A percentile compares a stretch with the other conserved stretches of the same genome.
These are phyloP conservation scores for Leptographium wingfieldii DNA, from an alignment of 2,329 filamentous ascomycete genomes.

Conservation along the genomic window DNA sequence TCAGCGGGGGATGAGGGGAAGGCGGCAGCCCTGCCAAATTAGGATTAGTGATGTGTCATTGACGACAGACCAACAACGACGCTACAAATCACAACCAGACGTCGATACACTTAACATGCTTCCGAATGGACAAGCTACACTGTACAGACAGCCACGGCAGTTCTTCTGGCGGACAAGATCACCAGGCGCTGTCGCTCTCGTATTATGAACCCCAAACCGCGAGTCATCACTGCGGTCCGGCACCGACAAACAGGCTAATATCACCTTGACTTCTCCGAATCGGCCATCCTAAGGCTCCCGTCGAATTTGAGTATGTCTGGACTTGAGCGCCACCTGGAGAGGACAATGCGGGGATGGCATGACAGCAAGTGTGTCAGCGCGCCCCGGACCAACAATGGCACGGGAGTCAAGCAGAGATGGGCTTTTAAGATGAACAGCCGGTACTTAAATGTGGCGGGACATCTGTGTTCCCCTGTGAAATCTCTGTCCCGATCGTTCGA, in stretches of 20 bases:
- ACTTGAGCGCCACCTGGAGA: neutral
- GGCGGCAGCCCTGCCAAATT: neutral
- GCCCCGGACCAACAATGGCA: neutral
- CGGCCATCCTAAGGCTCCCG: no score
- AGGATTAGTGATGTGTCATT: neutral
- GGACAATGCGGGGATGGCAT: neutral
- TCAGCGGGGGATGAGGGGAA: neutral
- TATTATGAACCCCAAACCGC: no score
- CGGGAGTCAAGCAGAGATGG: neutral
- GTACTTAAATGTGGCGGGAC: neutral
- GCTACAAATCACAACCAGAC: neutral
- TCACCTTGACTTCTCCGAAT: no score
- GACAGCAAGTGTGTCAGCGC: neutral
- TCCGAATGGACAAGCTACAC: no score
- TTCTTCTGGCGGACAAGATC: no score
- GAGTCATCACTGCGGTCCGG: no score
- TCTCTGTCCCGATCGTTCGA: no score
- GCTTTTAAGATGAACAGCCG: no score
- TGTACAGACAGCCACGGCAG: no score
- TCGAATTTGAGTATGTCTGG: no score
- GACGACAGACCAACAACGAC: neutral
- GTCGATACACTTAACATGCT: neutral
- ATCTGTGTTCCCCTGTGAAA: neutral
- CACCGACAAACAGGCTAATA: no score
- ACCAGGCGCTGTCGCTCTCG: no score